Evolutionary conservation across 306 rosid genomes (phyloP).

Genomic region (Castanea crenata): DNA sequence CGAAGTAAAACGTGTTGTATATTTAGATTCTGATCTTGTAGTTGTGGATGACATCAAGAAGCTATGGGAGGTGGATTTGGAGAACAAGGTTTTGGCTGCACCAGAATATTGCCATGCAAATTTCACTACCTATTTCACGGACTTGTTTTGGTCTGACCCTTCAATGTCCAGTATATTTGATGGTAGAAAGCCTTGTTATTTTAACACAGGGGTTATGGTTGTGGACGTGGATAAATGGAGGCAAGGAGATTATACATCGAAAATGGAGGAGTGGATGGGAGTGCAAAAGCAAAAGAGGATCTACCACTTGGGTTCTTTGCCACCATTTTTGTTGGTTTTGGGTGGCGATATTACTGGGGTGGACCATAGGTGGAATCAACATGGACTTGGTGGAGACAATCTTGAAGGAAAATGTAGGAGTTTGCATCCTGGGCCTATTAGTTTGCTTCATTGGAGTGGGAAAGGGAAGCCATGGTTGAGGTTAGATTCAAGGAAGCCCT

Average conservation of each 20-base stretch:
- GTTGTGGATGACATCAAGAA: conserved; percentile 73
- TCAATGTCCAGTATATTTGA: conserved; percentile 35
- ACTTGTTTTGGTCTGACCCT: conserved; percentile 55
- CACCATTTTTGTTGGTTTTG: conserved; percentile 75
- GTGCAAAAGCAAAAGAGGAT: conserved; percentile 83
- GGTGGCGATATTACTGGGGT: conserved; percentile 71
- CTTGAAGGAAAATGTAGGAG: conserved; percentile 73
- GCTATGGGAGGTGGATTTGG: conserved; percentile 75
- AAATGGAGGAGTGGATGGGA: conserved; percentile 75
- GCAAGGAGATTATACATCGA: conserved; percentile 47
- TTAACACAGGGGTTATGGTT: conserved; percentile 90
- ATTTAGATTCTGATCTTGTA: conserved; percentile 77
- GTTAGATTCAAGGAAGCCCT: conserved; percentile 79
- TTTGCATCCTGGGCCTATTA: conserved; percentile 80
- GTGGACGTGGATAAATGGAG: conserved; percentile 75
- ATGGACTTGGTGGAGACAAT: conserved; percentile 87
- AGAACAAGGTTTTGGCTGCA: conserved; percentile 74
- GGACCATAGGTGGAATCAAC: conserved; percentile 88
- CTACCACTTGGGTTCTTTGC: conserved; percentile 77
- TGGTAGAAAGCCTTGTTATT: conserved; percentile 67
- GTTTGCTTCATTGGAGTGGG: conserved; percentile 91
- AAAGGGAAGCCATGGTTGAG: conserved; percentile 96
- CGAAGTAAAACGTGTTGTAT: conserved; percentile 61
- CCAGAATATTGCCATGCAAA: conserved; percentile 85
- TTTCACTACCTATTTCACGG: conserved; percentile 64